Evolutionary conservation across 2,329 filamentous ascomycete species (phyloP), one percentile per base, ranked within the genome.

Genomic region (Clarireedia monteithiana): DNA sequence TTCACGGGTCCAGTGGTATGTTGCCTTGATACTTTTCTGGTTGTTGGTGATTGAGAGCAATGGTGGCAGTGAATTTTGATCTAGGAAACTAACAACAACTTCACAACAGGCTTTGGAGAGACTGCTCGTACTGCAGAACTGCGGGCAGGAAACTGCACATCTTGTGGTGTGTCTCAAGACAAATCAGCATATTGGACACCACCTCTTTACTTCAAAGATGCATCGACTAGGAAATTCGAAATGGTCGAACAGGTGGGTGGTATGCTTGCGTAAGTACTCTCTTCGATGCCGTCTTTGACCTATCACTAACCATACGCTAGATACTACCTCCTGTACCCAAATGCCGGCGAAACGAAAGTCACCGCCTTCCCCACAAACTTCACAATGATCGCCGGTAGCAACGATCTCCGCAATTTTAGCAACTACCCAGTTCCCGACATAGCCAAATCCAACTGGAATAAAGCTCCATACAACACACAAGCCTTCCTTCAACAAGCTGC

Each of bases 241-340:
- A 70, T 88, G 56, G 88, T 95, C 47, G 72, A 79, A 1, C 84
- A 94, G 69, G 80, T 86, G 50, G 89, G 90, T 59, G 89, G 91
- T 60, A 89, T 95, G 82, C 83, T 95, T 68, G 87, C 86, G 83
- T 92, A 79, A 77, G 86, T 85, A 27, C 45, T 30, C 53, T 26
- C 7, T 44, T 55, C 46, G 3, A 46, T 1, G 6, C n/a, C 9
- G 15, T 23, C 14, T 3, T 27, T 24, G 26, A 20, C 57, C 64
- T 68, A 59, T 68, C 48, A 40, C 7, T 7, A 26, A 20, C 24
- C 14, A 49, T 17, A 10, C 5, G 9, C 10, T 3, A 89, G 88
- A 15, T 96, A 97, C 78, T 96, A 96, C 72, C 83, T 95, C 48
- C 82, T 90, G 10, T 84, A 86, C 66, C 79, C 82, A 47, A 70